These are phyloP conservation scores for Trypanosoma cruzi DNA, from an alignment of 208 protist genomes.

Conservation along the genomic window DNA sequence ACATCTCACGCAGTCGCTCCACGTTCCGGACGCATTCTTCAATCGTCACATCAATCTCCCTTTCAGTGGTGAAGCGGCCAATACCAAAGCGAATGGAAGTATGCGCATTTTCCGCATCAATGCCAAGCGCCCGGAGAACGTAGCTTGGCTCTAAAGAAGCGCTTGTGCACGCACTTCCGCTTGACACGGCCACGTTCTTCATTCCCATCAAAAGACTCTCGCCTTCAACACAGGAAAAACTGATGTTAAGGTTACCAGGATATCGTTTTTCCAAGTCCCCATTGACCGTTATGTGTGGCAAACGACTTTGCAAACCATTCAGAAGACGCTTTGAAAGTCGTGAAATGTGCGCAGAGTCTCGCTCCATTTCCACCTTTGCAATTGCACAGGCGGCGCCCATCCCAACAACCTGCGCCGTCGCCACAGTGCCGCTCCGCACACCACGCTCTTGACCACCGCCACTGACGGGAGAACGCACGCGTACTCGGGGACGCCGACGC, in stretches of 20 bases:
- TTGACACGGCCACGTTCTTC: conserved; percentile 96
- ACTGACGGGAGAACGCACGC: conserved; percentile 96
- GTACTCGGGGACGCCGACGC: conserved; percentile 95
- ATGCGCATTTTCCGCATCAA: conserved; percentile 98
- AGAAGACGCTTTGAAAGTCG: conserved; percentile 86
- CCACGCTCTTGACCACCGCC: conserved; percentile 99
- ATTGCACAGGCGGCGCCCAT: conserved; percentile 94
- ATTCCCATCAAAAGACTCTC: conserved; percentile 99
- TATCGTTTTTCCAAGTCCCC: conserved; percentile 93
- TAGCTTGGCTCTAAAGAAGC: conserved; percentile 99
- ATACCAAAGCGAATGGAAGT: conserved; percentile 99
- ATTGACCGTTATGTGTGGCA: conserved; percentile 94
- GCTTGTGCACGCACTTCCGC: conserved; percentile 98
- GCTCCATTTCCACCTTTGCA: conserved; percentile 94
- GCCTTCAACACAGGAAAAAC: conserved; percentile 99
- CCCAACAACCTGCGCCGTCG: conserved; percentile 94
- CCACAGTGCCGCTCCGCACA: conserved; percentile 95
- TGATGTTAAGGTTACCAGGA: conserved; percentile 98
- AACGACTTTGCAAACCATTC: conserved; percentile 76
- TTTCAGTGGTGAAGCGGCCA: conserved; percentile 97
- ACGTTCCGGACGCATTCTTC: conserved; percentile 92
- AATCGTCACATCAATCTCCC: conserved; percentile 94
- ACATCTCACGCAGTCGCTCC: conserved; percentile 96
- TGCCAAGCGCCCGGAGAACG: conserved; percentile 98
- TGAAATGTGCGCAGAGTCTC: conserved; percentile 88